Percentiles rank a stretch among this genome's conserved stretches.
These are phyloP conservation scores for Trichoderma endophyticum DNA, from an alignment of 2,329 filamentous ascomycete genomes.

Conservation along the genomic window DNA sequence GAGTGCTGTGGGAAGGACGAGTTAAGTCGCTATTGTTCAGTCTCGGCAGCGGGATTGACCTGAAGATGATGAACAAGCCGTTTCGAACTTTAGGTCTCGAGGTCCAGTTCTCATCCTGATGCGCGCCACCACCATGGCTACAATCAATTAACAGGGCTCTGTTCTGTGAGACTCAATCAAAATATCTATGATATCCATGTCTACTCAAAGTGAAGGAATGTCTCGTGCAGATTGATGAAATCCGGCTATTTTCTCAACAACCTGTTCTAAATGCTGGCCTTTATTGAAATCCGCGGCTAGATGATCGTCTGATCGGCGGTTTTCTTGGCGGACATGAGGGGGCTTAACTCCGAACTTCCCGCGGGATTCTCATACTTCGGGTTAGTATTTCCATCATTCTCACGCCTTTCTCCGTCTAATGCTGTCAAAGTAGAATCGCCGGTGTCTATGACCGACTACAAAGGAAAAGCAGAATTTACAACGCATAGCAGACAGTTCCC, in stretches of 20 bases:
- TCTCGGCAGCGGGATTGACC: constrained; percentile 79
- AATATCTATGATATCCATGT: not conserved
- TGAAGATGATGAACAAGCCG: constrained; percentile 71
- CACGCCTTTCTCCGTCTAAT: not conserved
- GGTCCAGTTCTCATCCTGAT: constrained; percentile 77
- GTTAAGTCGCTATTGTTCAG: constrained; percentile 92
- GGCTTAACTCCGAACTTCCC: constrained; percentile 3
- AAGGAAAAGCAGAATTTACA: not conserved
- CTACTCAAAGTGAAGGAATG: not conserved
- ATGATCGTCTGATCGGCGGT: not conserved
- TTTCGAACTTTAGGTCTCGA: constrained; percentile 75
- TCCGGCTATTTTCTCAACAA: not conserved
- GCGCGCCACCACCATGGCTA: too few relatives aligned
- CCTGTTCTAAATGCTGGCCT: not conserved
- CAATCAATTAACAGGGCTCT: not conserved
- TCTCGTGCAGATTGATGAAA: not conserved
- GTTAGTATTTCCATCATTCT: not conserved
- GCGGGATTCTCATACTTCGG: not conserved
- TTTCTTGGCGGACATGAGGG: not conserved
- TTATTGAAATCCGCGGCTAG: not conserved
- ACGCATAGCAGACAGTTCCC: not conserved
- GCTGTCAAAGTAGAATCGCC: not conserved
- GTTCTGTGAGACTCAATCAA: not conserved
- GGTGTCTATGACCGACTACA: not conserved
- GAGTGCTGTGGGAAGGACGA: constrained; percentile 87